Evolutionary conservation across 2,329 filamentous ascomycete genomes (phyloP).

Genomic region (Colletotrichum zoysiae): DNA sequence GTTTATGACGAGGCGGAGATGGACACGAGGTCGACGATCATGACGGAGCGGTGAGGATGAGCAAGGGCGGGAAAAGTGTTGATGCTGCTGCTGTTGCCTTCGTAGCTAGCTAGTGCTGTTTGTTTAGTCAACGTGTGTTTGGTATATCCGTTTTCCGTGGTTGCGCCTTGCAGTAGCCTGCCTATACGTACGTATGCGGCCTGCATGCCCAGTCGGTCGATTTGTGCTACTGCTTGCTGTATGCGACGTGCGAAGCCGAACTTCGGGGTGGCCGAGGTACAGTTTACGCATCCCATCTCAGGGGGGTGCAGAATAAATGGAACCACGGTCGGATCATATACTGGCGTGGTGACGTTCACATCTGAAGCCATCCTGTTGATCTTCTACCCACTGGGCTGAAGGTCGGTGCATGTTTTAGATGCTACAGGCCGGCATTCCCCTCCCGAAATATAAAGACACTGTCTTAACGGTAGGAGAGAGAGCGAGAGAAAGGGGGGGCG

Average conservation of each 20-base stretch:
- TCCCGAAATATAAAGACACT: neutral
- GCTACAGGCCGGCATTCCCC: neutral
- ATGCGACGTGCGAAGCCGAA: neutral
- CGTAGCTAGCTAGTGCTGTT: neutral
- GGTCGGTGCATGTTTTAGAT: neutral
- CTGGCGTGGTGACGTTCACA: neutral
- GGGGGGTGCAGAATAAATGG: neutral
- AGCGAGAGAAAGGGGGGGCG: too few species aligned
- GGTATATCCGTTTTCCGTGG: neutral
- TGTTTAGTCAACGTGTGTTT: neutral
- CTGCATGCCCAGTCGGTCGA: neutral
- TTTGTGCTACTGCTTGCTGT: neutral
- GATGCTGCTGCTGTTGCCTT: neutral
- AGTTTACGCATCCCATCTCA: neutral
- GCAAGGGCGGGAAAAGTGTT: neutral
- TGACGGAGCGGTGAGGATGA: constrained; percentile 21
- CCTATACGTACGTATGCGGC: neutral
- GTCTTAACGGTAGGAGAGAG: neutral
- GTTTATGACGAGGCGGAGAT: neutral
- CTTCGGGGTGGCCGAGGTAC: too few species aligned
- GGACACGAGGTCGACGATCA: constrained; percentile 16
- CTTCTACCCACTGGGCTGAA: neutral
- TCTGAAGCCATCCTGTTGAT: neutral
- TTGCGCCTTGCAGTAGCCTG: neutral
- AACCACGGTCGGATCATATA: neutral